Base-by-base conservation (phyloP, 345 rosid genomes). In the Pugionium dolabratum region DNA sequence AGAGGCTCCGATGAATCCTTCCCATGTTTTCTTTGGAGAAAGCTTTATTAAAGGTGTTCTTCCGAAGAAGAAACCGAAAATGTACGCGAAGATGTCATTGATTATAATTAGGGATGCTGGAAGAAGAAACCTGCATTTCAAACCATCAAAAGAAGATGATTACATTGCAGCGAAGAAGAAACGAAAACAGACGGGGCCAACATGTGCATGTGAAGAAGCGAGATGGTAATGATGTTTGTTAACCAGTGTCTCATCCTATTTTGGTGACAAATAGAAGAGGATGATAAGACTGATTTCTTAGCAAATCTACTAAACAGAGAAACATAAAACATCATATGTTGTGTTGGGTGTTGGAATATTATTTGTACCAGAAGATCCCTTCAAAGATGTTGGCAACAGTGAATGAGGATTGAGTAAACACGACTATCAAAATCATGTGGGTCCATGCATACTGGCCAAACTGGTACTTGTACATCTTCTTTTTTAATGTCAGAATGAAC, bases 391-490 rank as follows among this genome's bases (percentile, higher is more conserved):
- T 94, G 82, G 97, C 97, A 41, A 94, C 99, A 5, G 96, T 94
- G 80, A 94, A 94, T n/a, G 99, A 83, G 9, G 97, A 94, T 65
- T 94, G 99, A 1, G 91, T 79, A 72, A 94, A 94, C 69, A 94
- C 97, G 78, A 94, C 96, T 9, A 90, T 88, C 66, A 94, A 80
- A 76, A 94, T 94, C 99, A 94, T 94, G 66, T 94, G 99, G 8
- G 97, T 94, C 99, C 99, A 94, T 35, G 99, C 97, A 68, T 85
- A 90, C 71, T 94, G 99, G 76, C 97, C 86, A 86, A 94, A 94
- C 80, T 94, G 99, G 88, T 94, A 94, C 89, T 94, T 90, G 84
- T 94, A 94, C 96, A 90, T 85, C 88, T 85, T 86, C 95, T 88
- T 94, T 80, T 94, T 94, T 48, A 94, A 71, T 11, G 99, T 80